A percentile compares a stretch with the other conserved stretches of the same genome.
Evolutionary conservation across 257 asterid genomes (phyloP).

Genomic region (Scutellaria galericulata): DNA sequence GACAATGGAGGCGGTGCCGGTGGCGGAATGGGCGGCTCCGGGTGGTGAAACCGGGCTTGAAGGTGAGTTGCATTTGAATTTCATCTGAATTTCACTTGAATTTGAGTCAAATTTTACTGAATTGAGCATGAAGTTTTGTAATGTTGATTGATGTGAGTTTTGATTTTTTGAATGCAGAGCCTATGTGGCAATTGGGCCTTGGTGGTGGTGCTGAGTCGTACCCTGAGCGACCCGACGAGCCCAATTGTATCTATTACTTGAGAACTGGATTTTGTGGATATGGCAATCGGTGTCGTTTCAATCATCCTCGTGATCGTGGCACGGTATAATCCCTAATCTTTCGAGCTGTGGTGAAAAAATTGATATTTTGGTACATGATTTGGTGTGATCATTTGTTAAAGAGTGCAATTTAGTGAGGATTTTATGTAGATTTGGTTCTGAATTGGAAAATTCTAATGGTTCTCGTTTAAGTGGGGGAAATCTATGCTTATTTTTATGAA

Average conservation of each 20-base stretch:
- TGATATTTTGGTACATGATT: constrained; percentile 27
- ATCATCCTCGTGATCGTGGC: constrained; percentile 85
- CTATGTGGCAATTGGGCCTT: constrained; percentile 87
- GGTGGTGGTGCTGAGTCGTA: constrained; percentile 73
- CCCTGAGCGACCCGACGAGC: constrained; percentile 86
- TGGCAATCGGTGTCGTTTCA: constrained; percentile 92
- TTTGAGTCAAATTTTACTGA: constrained; percentile 42
- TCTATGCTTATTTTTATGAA: constrained; percentile 16
- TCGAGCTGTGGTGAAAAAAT: constrained; percentile 13
- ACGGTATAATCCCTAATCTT: constrained; percentile 42
- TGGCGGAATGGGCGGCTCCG: constrained; percentile 77
- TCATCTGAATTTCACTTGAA: constrained; percentile 51
- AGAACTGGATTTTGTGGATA: constrained; percentile 94
- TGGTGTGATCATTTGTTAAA: constrained; percentile 46
- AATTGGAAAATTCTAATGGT: constrained; percentile 27
- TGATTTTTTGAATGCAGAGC: constrained; percentile 78
- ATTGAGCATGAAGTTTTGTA: constrained; percentile 30
- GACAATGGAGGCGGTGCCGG: constrained; percentile 60
- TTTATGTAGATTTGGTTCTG: constrained; percentile 36
- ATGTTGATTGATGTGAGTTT: constrained; percentile 40
- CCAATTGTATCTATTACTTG: constrained; percentile 86
- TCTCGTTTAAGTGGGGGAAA: constrained; percentile 17
- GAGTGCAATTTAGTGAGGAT: constrained; percentile 28
- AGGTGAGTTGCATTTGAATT: constrained; percentile 65
- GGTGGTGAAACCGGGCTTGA: constrained; percentile 79